Percentiles rank a stretch among this genome's conserved stretches.
phyloP scores from a whole-genome alignment of 2,329 filamentous ascomycete species.

The Aspergillus sp. region DNA sequence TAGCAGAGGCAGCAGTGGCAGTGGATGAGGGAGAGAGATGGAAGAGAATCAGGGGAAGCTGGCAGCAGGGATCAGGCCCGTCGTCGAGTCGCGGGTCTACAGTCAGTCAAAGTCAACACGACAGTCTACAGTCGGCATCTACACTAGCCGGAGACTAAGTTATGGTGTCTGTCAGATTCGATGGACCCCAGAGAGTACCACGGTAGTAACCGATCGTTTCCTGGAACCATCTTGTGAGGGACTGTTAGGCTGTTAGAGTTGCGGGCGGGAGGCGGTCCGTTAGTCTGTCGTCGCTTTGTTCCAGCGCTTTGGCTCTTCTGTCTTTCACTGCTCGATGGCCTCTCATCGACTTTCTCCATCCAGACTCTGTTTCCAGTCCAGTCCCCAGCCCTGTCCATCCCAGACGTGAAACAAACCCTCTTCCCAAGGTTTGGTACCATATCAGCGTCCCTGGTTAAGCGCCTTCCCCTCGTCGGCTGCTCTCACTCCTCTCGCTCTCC shows the following conservation, averaged over 20 bases:
- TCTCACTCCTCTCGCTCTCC: not conserved
- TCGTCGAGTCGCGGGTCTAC: not conserved
- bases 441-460: slow-evolving; percentile 18
- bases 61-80: not conserved
- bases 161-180: not conserved
- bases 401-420: not conserved
- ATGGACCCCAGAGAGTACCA: not conserved
- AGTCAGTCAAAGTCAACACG: too few species aligned
- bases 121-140: too few species aligned
- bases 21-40: not conserved
- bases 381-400: not conserved
- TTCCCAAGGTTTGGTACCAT: slow-evolving; percentile 17
- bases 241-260: slow-evolving; percentile 18
- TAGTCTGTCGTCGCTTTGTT: slow-evolving; percentile 16
- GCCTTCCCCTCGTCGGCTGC: slow-evolving; percentile 3
- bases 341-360: too few species aligned
- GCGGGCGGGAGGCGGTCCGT: slow-evolving; percentile 27
- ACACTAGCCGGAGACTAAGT: not conserved
- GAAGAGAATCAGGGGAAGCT: slow-evolving; percentile 1
- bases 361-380: too few species aligned
- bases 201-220: not conserved
- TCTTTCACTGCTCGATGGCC: not conserved
- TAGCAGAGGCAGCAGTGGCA: not conserved
- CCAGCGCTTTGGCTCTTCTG: slow-evolving; percentile 18
- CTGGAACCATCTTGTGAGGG: not conserved